Base-by-base conservation (phyloP, 2,329 filamentous ascomycete species). In the Penicillium sp. region DNA sequence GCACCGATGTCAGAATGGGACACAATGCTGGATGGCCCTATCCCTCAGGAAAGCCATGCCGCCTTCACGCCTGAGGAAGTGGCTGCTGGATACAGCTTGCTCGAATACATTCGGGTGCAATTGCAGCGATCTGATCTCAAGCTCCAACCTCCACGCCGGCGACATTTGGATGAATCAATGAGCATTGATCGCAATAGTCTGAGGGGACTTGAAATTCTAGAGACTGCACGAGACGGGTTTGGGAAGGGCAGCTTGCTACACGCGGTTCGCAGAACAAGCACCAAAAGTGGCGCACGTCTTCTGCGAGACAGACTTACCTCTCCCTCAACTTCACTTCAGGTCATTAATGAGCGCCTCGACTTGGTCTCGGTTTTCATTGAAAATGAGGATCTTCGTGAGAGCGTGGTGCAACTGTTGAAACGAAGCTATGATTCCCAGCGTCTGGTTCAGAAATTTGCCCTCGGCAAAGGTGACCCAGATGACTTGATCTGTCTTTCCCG, bases 121-220 rank as follows among this genome's bases (percentile, higher is more conserved):
- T 76, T 97, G 16, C 88, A 88, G 62, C 90, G 89, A 16, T 76
- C 86, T 47, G 85, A 83, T 64, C 84, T 95, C 75, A 90, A 89
- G 69, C 79, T 99, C 36, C 91, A 95, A 68, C 85, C 90, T 40
- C 94, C 94, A 2, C 76, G 86, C 31, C 86, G 89, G 53, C 83
- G 90, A 60, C 84, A 88, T 58, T 80, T 83, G 46, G 79, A 89
- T 65, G 84, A 95, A 55, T 85, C 88, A 57, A 94, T 99, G 89
- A 81, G 77, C 45, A 95, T 99, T 60, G 94, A 99, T 74, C 92
- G 88, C 67, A 95, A 92, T 65, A 96, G 88, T 59, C 81, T 99
- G 73, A 83, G 89, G 53, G 90, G 92, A 1, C 79, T 99, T 4
- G 94, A 99, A 70, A 89, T 99, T 58, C 85, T 90, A 58, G 85